Percentiles rank a stretch among this genome's conserved stretches.
Evolutionary conservation across 768 basidiomycete genomes (phyloP).

Genomic region (Lyophyllum semitale): DNA sequence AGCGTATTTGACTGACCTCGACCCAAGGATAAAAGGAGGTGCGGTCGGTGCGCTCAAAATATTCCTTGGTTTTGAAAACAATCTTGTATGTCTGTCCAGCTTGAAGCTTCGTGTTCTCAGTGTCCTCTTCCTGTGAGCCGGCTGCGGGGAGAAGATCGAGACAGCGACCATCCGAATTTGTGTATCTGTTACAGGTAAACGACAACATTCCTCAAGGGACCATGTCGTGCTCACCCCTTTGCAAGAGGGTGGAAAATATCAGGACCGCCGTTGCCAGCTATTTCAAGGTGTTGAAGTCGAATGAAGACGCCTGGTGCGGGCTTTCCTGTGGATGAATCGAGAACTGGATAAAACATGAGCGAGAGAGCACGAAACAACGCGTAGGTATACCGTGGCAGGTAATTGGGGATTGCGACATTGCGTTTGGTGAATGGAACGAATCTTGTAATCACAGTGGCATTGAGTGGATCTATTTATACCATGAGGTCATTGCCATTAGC

Average conservation of each 20-base stretch:
- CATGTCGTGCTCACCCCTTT: conserved; percentile 51
- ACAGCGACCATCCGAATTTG: conserved; percentile 84
- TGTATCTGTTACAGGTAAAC: conserved; percentile 48
- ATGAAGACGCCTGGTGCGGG: conserved; percentile 76
- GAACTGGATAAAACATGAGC: conserved; percentile 49
- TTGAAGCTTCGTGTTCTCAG: conserved; percentile 45
- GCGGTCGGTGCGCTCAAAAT: conserved; percentile 66
- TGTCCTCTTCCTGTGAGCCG: conserved; percentile 44
- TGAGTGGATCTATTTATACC: conserved; percentile 6
- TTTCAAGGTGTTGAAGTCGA: conserved; percentile 54
- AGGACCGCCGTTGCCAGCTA: conserved; percentile 29
- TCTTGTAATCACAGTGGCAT: no score
- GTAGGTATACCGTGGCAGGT: conserved; percentile 78
- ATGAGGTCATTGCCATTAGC: conserved; percentile 5
- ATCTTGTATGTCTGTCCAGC: conserved; percentile 78
- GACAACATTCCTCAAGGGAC: not conserved
- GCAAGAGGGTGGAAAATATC: conserved; percentile 57
- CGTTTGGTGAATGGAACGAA: no score
- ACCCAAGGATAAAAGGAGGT: conserved; percentile 89
- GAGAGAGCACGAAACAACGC: not conserved
- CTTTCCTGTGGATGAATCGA: conserved; percentile 83
- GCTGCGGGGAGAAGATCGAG: conserved; percentile 65
- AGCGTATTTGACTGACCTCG: conserved; percentile 54
- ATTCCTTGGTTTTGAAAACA: conserved; percentile 79
- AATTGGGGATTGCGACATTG: conserved; percentile 72